Evolutionary conservation across 2,329 filamentous ascomycete genomes (phyloP).

Genomic region (Penicillium griseofulvum): DNA sequence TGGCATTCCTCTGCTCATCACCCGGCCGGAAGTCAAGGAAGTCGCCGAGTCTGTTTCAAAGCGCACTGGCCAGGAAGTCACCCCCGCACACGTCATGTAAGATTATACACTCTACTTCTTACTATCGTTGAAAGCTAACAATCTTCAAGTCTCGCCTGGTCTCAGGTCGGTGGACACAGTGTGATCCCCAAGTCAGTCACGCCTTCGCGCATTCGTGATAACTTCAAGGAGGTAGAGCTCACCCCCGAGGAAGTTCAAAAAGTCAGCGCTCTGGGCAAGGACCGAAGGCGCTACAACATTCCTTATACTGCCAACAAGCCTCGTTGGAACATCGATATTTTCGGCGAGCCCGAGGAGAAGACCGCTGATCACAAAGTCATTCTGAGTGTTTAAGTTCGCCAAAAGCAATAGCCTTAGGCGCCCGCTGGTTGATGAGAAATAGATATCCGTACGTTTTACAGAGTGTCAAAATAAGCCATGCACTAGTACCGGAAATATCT

Average conservation of each 20-base stretch:
- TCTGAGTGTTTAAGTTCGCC: constrained; percentile 19
- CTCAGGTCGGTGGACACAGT: constrained; percentile 41
- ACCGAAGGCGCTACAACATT: constrained; percentile 38
- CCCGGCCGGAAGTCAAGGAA: constrained; percentile 61
- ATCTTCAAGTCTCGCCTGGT: constrained; percentile 36
- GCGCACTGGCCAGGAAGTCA: constrained; percentile 35
- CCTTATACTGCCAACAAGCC: constrained; percentile 45
- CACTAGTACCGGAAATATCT: background rate
- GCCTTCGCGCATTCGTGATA: constrained; percentile 42
- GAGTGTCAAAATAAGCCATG: background rate
- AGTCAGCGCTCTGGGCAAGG: constrained; percentile 33
- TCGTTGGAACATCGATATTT: constrained; percentile 59
- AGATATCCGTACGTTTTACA: background rate
- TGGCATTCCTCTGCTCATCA: constrained; percentile 62
- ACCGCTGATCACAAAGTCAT: constrained; percentile 50
- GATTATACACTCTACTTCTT: constrained; percentile 1
- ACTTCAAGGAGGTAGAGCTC: constrained; percentile 45
- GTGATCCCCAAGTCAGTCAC: constrained; percentile 47
- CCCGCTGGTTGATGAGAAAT: background rate
- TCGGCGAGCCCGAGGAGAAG: constrained; percentile 55
- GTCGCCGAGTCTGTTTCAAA: constrained; percentile 58
- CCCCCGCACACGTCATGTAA: constrained; percentile 38
- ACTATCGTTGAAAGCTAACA: constrained; percentile 3
- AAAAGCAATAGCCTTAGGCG: constrained; percentile 13
- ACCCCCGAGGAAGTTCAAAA: constrained; percentile 38